Conservation (phyloP, 2,329 filamentous ascomycete species). For the Nannizziopsis barbatae region DNA sequence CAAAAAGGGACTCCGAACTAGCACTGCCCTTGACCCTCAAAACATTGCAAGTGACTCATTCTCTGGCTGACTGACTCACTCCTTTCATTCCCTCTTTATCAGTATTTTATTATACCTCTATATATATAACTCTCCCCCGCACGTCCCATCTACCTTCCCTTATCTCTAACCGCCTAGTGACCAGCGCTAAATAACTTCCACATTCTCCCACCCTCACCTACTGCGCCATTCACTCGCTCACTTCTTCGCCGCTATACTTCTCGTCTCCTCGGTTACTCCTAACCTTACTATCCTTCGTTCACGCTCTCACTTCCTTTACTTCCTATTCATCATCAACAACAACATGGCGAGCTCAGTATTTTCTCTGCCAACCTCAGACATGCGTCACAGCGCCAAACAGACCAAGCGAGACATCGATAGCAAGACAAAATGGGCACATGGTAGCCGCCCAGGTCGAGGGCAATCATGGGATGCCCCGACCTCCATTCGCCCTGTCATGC, state of each 20-base stretch:
- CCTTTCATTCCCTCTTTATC: background rate
- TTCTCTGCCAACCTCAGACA: conserved; percentile 39
- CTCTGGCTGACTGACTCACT: background rate
- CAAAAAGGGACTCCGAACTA: too few relatives aligned
- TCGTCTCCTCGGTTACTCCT: background rate
- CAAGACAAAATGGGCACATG: conserved; percentile 33
- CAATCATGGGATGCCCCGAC: background rate
- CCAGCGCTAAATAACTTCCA: background rate
- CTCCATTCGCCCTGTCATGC: background rate
- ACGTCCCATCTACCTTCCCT: background rate
- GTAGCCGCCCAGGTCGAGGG: conserved; percentile 18
- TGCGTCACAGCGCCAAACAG: conserved; percentile 45
- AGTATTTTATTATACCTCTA: background rate
- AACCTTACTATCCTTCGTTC: background rate
- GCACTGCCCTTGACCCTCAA: too few relatives aligned
- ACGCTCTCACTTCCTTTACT: conserved; percentile 33
- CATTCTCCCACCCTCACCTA: background rate
- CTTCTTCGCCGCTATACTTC: background rate
- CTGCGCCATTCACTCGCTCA: background rate
- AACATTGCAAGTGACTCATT: background rate
- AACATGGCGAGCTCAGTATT: conserved; percentile 17
- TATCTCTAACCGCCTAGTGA: background rate
- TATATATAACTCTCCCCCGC: background rate
- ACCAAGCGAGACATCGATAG: conserved; percentile 32
- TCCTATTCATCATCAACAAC: conserved; percentile 14